Base-by-base conservation (phyloP, 176 grass and related monocot genomes). In the Luzula sylvatica region DNA sequence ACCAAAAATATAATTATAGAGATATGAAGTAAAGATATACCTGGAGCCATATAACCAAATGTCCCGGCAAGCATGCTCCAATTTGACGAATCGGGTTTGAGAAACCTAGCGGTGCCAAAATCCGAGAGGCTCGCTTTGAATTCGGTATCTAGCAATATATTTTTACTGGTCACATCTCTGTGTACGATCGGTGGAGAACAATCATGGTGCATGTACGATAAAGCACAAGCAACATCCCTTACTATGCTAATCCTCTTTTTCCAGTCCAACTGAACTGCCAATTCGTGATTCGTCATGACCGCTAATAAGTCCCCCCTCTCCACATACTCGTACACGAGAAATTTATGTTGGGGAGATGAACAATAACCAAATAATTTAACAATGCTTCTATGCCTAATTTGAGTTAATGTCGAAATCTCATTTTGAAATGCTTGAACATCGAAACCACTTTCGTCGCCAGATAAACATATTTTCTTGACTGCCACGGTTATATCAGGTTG, bases 131-230 rank as follows among this genome's bases (percentile, higher is more conserved):
- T 46, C 15, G 0, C 1, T 46, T 46, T 46, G 15, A 46, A 46
- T 12, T 46, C 43, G 15, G 43, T 13, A 46, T 46, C 43, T 4
- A 46, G 61, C 14, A 92, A 58, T 52, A 85, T 92, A 51, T 92
- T 92, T 53, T 76, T 85, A 12, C 80, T 84, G 58, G 83, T 92
- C 14, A 92, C 42, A 7, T 92, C 87, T 0, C 87, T 63, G 51
- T 92, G 87, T 41, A 92, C 32, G 6, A 85, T 45, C 1, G 76
- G 59, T 29, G 53, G 42, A 2, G 35, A 20, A 23, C 38, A 68
- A 25, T 84, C 69, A 0, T 85, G 42, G 54, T 92, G 87, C 87
- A 92, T 92, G 54, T 85, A 81, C 11, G 13, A 66, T 21, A 66
- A 3, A 35, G 61, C 61, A 51, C 13, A 14, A 12, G 44, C 61